Base-by-base conservation (phyloP, 139 green algal genomes). In the Zygnema cylindricum region DNA sequence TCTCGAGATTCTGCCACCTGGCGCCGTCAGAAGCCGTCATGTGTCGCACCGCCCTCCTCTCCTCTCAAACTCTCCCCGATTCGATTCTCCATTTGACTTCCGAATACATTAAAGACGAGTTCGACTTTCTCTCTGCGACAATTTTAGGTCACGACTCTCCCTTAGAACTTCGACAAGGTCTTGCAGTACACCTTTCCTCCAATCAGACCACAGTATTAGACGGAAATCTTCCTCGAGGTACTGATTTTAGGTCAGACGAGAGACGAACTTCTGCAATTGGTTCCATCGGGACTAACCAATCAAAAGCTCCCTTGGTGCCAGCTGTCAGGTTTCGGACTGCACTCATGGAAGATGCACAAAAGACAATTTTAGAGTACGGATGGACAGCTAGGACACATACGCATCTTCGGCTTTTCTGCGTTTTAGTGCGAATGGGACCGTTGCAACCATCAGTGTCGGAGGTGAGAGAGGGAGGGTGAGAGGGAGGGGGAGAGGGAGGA, bases 81-180 rank as follows among this genome's bases (percentile, higher is more conserved):
- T 43, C 21, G 36, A 16, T 79, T 11, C 71, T 79, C 71, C 71
- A 79, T 43, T 54, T 79, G 36, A 79, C 71, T 11, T 41, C 71
- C 7, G 71, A 79, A 43, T 43, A 40, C 38, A 23, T 43, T 16
- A 7, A 79, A 7, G 71, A 79, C 16, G 71, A 79, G 16, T 16
- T 79, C 71, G 71, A 79, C 3, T 79, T 79, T 16, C 71, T 79
- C 11, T 79, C 71, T 7, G 49, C 49, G 49, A 16, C 49, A 63
- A 63, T 16, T 7, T 7, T 63, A 16, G 49, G 49, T 63, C 16
- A 7, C 7, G 7, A 25, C 16, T 16, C 49, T 7, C 16, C 16
- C 7, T 25, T 25, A 7, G 49, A 16, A 63, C 7, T 63, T 16
- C 49, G 49, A 63, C 49, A 63, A 16, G 49, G 49, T 7, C 16